These are phyloP conservation scores for Phtheirospermum japonicum DNA, from an alignment of 257 asterid genomes.

Conservation along the genomic window DNA sequence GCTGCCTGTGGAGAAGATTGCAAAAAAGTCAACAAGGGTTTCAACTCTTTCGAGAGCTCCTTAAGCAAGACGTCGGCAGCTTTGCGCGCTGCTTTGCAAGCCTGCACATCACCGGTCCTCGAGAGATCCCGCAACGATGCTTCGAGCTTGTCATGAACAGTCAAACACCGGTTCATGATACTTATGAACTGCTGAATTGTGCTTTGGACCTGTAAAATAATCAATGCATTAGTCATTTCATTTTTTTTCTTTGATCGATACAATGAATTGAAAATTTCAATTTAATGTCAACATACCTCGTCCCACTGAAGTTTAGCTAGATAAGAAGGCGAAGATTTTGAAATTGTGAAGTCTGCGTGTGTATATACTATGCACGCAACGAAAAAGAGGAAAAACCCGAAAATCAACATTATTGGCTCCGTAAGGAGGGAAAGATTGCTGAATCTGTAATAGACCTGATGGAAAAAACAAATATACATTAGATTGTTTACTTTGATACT, in stretches of 20 bases:
- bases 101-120: slow-evolving; percentile 81
- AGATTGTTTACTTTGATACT: slow-evolving; percentile 23
- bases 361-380: slow-evolving; percentile 66
- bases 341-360: slow-evolving; percentile 90
- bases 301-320: slow-evolving; percentile 96
- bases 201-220: slow-evolving; percentile 62
- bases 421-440: slow-evolving; percentile 67
- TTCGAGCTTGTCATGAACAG: slow-evolving; percentile 75
- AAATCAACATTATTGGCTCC: slow-evolving; percentile 89
- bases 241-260: slow-evolving; percentile 6
- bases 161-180: slow-evolving; percentile 56
- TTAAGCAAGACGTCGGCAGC: slow-evolving; percentile 67
- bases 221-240: slow-evolving; percentile 1
- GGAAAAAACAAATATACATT: slow-evolving; percentile 16
- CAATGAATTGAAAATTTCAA: neutral
- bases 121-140: slow-evolving; percentile 89
- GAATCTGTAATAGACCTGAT: slow-evolving; percentile 90
- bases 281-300: slow-evolving; percentile 51
- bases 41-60: slow-evolving; percentile 79
- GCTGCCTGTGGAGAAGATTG: slow-evolving; percentile 77
- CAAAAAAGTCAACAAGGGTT: slow-evolving; percentile 58
- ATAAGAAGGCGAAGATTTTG: slow-evolving; percentile 85
- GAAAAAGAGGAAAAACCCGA: slow-evolving; percentile 83
- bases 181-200: slow-evolving; percentile 66
- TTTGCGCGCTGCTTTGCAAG: slow-evolving; percentile 93